These are phyloP conservation scores for Eleusine coracana DNA, from an alignment of 176 grass and related monocot species.

Conservation along the genomic window DNA sequence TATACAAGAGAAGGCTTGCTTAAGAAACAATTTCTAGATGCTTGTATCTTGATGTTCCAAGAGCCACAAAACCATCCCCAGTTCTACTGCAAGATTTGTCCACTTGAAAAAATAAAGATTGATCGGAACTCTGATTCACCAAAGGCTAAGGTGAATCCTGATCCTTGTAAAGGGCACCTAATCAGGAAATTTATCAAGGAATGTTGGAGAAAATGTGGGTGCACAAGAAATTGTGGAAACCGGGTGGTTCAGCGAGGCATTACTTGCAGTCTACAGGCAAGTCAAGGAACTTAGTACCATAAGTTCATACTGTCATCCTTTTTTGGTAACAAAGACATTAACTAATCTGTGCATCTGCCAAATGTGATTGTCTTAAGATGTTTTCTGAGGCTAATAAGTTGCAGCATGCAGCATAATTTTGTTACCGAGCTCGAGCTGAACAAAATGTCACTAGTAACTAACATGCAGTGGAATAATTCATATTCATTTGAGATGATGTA, in stretches of 20 bases:
- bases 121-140: conserved; percentile 20
- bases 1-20: conserved; percentile 71
- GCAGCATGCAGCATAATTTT: conserved; percentile 8
- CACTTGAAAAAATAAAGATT: conserved; percentile 53
- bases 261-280: conserved; percentile 63
- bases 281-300: conserved; percentile 19
- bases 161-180: conserved; percentile 77
- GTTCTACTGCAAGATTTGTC: conserved; percentile 67
- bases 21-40: conserved; percentile 62
- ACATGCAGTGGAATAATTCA: neutral
- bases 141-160: conserved; percentile 46
- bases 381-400: neutral
- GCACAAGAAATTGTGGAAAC: conserved; percentile 75
- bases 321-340: conserved; percentile 22
- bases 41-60: conserved; percentile 45
- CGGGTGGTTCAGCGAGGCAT: conserved; percentile 92
- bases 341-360: conserved; percentile 3
- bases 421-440: neutral
- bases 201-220: conserved; percentile 92
- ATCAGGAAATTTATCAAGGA: conserved; percentile 89
- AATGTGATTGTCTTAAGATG: conserved; percentile 14
- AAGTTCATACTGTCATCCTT: conserved; percentile 6
- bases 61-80: conserved; percentile 42
- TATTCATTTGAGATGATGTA: neutral
- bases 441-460: neutral